Percentiles rank a stretch among this genome's conserved stretches.
phyloP scores from a whole-genome alignment of 495 filamentous ascomycete genomes.

The Hyaloscypha hepaticicola region DNA sequence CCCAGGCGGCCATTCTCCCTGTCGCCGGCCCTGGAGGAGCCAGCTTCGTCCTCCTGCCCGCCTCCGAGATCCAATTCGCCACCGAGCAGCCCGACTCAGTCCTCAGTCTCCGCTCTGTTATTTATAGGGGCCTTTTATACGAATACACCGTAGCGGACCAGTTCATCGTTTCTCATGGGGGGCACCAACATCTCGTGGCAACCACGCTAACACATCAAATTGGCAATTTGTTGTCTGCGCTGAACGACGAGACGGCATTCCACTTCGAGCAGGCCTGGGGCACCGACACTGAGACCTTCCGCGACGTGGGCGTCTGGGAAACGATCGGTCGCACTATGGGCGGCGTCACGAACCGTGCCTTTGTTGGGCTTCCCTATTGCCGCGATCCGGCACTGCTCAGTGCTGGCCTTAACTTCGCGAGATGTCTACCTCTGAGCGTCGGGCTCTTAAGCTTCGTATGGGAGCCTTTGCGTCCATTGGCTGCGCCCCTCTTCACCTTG shows the following conservation, averaged over 20 bases:
- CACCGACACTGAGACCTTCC: background rate
- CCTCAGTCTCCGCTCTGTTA: too few relatives aligned
- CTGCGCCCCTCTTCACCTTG: background rate
- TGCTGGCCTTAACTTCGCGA: background rate
- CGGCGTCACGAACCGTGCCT: background rate
- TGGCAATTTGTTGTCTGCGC: background rate
- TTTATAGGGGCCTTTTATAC: too few relatives aligned
- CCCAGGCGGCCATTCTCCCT: too few relatives aligned
- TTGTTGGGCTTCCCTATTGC: background rate
- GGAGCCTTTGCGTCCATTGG: background rate
- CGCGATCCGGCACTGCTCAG: background rate
- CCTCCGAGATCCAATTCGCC: too few relatives aligned
- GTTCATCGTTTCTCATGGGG: too few relatives aligned
- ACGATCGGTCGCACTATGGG: background rate
- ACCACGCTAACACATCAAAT: background rate
- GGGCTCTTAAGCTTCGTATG: background rate
- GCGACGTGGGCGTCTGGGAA: background rate
- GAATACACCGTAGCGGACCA: too few relatives aligned
- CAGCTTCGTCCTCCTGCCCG: too few relatives aligned
- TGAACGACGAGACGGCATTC: background rate
- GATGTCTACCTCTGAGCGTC: background rate
- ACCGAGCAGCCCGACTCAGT: too few relatives aligned
- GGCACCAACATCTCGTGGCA: too few relatives aligned
- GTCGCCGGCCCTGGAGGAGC: too few relatives aligned
- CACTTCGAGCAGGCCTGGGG: background rate